Evolutionary conservation across 208 protist genomes (phyloP).

Genomic region (Leishmania gerbilli): DNA sequence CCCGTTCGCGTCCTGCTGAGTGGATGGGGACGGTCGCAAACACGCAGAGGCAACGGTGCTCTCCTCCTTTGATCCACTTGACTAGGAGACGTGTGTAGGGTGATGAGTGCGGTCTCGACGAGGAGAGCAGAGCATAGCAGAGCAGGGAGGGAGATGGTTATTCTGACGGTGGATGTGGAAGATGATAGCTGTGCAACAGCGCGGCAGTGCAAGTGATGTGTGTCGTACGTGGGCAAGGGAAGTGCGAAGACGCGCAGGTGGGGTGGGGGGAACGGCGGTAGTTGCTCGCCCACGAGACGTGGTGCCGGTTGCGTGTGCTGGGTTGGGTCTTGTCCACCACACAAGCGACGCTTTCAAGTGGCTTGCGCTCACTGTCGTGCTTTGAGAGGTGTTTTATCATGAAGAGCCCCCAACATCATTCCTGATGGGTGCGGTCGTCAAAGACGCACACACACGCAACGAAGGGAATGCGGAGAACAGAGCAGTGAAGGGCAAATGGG

Average conservation of each 20-base stretch:
- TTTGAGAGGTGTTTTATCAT: not conserved
- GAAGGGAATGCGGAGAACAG: not conserved
- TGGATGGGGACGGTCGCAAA: not conserved
- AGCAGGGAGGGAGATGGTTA: not conserved
- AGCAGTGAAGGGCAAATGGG: not conserved
- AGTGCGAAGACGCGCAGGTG: not conserved
- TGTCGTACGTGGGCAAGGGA: not conserved
- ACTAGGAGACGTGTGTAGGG: too few relatives aligned
- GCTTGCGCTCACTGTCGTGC: not conserved
- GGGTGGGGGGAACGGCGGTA: too few relatives aligned
- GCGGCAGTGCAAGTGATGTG: not conserved
- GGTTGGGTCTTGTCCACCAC: not conserved
- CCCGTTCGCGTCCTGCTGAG: not conserved
- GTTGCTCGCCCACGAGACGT: not conserved
- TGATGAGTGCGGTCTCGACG: not conserved
- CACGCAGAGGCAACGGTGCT: not conserved
- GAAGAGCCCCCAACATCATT: not conserved
- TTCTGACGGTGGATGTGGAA: not conserved
- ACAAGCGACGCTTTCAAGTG: not conserved
- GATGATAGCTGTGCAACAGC: not conserved
- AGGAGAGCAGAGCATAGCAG: not conserved
- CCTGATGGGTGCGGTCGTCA: not conserved
- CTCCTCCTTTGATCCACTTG: not conserved
- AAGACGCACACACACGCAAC: constrained; percentile 2
- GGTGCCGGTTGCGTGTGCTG: not conserved